These are phyloP conservation scores for Polytrichum formosum DNA, from an alignment of 225 moss, liverwort and hornwort species.

Conservation along the genomic window DNA sequence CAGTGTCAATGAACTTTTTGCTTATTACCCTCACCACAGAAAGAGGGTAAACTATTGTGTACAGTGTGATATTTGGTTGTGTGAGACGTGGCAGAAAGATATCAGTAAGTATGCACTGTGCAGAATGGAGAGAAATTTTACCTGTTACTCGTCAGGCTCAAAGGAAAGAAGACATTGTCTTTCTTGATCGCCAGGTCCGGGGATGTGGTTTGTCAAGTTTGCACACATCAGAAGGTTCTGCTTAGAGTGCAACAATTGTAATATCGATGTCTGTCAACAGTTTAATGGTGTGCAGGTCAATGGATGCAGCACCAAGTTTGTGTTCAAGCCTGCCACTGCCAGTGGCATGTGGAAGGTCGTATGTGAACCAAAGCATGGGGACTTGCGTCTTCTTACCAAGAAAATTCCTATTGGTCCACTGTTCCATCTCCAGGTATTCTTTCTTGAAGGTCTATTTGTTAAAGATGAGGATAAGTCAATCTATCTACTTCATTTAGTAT, in stretches of 20 bases:
- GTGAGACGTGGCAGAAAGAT: too few relatives aligned
- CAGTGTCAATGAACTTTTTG: too few relatives aligned
- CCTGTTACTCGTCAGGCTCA: background rate
- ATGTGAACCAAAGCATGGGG: slow-evolving; percentile 85
- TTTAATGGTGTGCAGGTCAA: slow-evolving; percentile 70
- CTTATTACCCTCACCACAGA: too few relatives aligned
- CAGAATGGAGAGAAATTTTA: background rate
- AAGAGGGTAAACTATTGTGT: too few relatives aligned
- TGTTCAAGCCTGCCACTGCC: slow-evolving; percentile 71
- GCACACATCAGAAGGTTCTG: too few relatives aligned
- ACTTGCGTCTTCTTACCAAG: slow-evolving; percentile 80
- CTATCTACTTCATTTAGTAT: too few relatives aligned
- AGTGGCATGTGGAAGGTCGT: slow-evolving; percentile 83
- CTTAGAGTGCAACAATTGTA: background rate
- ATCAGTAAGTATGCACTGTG: too few relatives aligned
- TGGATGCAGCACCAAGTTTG: slow-evolving; percentile 76
- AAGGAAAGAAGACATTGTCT: background rate
- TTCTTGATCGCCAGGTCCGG: background rate
- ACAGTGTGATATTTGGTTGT: too few relatives aligned
- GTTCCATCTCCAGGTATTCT: slow-evolving; percentile 54
- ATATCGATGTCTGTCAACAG: slow-evolving; percentile 56
- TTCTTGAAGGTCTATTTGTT: background rate
- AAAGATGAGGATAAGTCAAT: too few relatives aligned
- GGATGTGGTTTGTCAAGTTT: background rate
- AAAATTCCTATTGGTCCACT: slow-evolving; percentile 86